phyloP scores from a whole-genome alignment of 768 basidiomycete genomes.

The Pulveroboletus frians region DNA sequence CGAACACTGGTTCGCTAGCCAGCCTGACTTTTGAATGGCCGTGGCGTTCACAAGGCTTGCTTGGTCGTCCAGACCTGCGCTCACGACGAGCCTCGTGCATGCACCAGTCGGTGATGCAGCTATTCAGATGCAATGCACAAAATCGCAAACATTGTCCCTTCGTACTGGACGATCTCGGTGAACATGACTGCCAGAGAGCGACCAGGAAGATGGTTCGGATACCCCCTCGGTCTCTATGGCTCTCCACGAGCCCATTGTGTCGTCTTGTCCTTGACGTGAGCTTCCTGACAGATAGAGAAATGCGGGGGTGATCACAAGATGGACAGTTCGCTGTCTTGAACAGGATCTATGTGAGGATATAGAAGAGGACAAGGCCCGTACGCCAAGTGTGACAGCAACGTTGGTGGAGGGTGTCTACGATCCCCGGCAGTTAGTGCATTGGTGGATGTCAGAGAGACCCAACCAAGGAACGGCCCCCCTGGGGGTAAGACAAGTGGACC shows the following conservation, averaged over 20 bases:
- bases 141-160: no score
- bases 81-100: background rate
- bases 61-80: background rate
- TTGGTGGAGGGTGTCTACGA: background rate
- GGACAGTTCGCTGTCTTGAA: slow-evolving; percentile 1
- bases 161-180: background rate
- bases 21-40: background rate
- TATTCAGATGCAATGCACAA: no score
- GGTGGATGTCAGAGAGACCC: background rate
- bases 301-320: background rate
- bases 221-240: background rate
- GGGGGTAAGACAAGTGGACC: slow-evolving; percentile 6
- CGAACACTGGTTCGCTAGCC: background rate
- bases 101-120: no score
- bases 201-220: slow-evolving; percentile 2
- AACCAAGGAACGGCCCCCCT: background rate
- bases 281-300: slow-evolving; percentile 1
- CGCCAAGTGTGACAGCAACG: slow-evolving; percentile 1
- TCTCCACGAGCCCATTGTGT: slow-evolving; percentile 9
- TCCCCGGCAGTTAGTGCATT: background rate
- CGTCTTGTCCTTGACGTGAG: slow-evolving; percentile 11
- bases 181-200: background rate
- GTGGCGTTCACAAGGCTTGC: background rate
- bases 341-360: background rate
- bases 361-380: background rate